Percentiles rank a stretch among this genome's conserved stretches.
Evolutionary conservation across 768 basidiomycete species (phyloP).

Genomic region (Kwoniella sp.): DNA sequence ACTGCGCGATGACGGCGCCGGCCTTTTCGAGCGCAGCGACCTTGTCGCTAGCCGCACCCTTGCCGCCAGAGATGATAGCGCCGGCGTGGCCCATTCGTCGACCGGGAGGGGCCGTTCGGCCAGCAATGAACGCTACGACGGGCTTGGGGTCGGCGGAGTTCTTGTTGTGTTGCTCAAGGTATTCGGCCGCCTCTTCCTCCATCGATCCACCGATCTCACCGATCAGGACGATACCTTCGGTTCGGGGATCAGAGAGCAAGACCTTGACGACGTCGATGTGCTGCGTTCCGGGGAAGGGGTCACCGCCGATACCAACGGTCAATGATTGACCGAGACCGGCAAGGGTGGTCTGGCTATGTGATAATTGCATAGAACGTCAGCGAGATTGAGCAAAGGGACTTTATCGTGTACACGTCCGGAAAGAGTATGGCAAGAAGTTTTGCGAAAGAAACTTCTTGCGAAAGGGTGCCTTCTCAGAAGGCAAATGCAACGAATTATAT

Average conservation of each 20-base stretch:
- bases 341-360: constrained; percentile 76
- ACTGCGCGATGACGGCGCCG: constrained; percentile 89
- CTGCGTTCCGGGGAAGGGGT: constrained; percentile 66
- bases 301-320: constrained; percentile 93
- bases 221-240: constrained; percentile 95
- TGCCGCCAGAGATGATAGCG: constrained; percentile 96
- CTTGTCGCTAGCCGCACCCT: constrained; percentile 95
- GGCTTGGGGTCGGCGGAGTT: constrained; percentile 84
- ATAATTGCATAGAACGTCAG: background rate
- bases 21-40: constrained; percentile 78
- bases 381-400: background rate
- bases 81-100: constrained; percentile 98
- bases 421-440: background rate
- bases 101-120: constrained; percentile 95
- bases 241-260: constrained; percentile 90
- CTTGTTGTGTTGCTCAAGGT: constrained; percentile 89
- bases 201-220: constrained; percentile 98
- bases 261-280: constrained; percentile 95
- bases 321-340: constrained; percentile 95
- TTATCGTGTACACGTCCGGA: background rate
- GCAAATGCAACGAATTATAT: no score
- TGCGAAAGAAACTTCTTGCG: no score
- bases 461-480: no score
- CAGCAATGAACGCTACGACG: constrained; percentile 96
- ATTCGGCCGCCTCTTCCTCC: constrained; percentile 99